These are phyloP conservation scores for Wickerhamomyces canadensis DNA, from an alignment of 805 yeast species.

Conservation along the genomic window DNA sequence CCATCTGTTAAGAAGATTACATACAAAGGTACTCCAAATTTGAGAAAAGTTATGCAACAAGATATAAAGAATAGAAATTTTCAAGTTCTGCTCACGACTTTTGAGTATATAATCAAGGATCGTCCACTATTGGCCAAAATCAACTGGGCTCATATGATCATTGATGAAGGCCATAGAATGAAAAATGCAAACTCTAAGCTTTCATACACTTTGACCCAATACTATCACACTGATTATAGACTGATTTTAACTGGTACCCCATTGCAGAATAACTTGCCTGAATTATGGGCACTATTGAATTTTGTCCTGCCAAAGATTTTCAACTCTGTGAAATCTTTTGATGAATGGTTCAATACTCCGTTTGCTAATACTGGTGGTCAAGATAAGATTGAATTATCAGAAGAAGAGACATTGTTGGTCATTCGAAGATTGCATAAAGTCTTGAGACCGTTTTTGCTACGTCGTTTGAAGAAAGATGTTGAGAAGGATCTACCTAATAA, in stretches of 20 bases:
- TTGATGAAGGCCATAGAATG: conserved; percentile 90
- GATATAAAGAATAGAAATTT: conserved; percentile 65
- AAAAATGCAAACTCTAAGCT: conserved; percentile 72
- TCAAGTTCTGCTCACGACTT: conserved; percentile 74
- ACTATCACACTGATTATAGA: conserved; percentile 70
- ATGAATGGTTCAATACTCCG: conserved; percentile 88
- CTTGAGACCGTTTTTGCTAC: conserved; percentile 73
- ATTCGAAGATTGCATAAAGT: conserved; percentile 85
- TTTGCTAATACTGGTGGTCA: conserved; percentile 81
- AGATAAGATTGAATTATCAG: conserved; percentile 74
- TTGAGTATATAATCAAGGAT: conserved; percentile 76
- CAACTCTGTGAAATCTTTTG: conserved; percentile 80
- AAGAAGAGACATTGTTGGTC: conserved; percentile 79
- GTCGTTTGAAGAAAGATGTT: conserved; percentile 83
- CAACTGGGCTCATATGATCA: conserved; percentile 81
- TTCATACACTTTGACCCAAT: conserved; percentile 63
- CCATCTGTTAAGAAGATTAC: conserved; percentile 68
- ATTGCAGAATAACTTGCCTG: conserved; percentile 77
- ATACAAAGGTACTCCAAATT: conserved; percentile 73
- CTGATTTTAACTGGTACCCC: conserved; percentile 87
- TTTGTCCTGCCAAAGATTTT: conserved; percentile 80
- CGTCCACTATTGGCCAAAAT: conserved; percentile 63
- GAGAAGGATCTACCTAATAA: conserved; percentile 83
- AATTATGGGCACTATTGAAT: conserved; percentile 78
- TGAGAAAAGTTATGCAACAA: conserved; percentile 59